A percentile compares a stretch with the other conserved stretches of the same genome.
phyloP scores from a whole-genome alignment of 2,329 filamentous ascomycete species.

The Aspergillus alliaceus region DNA sequence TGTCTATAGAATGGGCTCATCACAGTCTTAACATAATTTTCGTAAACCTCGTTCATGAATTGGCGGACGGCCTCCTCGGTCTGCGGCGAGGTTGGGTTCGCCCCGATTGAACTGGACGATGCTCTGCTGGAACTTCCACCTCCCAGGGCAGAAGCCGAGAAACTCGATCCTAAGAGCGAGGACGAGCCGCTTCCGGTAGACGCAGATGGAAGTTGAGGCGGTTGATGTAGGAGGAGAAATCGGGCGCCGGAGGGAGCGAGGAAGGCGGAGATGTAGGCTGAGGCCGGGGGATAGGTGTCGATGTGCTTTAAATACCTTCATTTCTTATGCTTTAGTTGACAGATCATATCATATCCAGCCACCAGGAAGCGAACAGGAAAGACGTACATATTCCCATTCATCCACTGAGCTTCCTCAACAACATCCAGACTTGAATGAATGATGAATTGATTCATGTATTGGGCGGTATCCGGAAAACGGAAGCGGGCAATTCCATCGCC shows the following conservation, averaged over 20 bases:
- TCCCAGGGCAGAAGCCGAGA: conserved; percentile 16
- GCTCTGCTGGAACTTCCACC: conserved; percentile 36
- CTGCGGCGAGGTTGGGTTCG: conserved; percentile 83
- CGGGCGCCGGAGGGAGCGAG: conserved; percentile 89
- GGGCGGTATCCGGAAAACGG: conserved; percentile 81
- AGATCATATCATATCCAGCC: background rate
- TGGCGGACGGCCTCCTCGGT: conserved; percentile 94
- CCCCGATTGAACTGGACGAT: conserved; percentile 69
- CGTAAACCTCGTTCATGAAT: conserved; percentile 94
- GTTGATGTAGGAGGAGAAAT: conserved; percentile 91
- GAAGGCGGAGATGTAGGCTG: conserved; percentile 93
- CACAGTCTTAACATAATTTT: conserved; percentile 92
- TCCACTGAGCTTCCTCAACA: conserved; percentile 96
- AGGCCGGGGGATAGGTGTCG: conserved; percentile 81
- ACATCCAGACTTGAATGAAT: conserved; percentile 92
- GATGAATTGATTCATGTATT: conserved; percentile 96
- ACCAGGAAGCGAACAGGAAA: background rate
- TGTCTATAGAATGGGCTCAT: conserved; percentile 95
- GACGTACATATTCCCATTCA: conserved; percentile 73
- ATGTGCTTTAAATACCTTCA: conserved; percentile 90
- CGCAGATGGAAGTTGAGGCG: conserved; percentile 51
- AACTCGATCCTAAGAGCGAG: conserved; percentile 29
- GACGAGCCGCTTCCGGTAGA: conserved; percentile 25
- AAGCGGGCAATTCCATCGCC: conserved; percentile 91
- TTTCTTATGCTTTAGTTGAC: background rate